A percentile compares a stretch with the other conserved stretches of the same genome.
phyloP scores from a whole-genome alignment of 2,329 filamentous ascomycete species.

The Aspergillus candidus region DNA sequence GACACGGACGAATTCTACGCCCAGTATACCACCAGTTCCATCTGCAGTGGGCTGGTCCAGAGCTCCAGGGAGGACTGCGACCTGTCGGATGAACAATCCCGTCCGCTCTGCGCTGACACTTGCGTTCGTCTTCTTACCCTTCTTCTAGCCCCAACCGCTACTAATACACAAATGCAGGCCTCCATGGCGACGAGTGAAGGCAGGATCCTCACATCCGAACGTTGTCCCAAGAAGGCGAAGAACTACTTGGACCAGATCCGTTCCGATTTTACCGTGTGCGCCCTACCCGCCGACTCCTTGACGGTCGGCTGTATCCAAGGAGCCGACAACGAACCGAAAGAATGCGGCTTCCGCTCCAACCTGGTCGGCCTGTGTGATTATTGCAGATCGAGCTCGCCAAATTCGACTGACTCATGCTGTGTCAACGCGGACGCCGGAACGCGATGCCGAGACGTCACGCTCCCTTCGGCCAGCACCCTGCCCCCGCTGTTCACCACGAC shows the following conservation, averaged over 20 bases:
- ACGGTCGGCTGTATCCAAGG: constrained; percentile 69
- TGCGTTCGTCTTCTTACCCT: constrained; percentile 57
- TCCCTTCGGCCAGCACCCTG: constrained; percentile 59
- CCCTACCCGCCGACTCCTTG: constrained; percentile 73
- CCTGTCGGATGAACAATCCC: constrained; percentile 57
- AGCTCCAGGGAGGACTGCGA: constrained; percentile 69
- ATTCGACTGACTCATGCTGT: constrained; percentile 94
- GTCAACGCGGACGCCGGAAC: constrained; percentile 69
- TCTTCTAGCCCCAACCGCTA: background rate
- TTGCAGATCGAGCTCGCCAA: constrained; percentile 74
- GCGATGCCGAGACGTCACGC: constrained; percentile 66
- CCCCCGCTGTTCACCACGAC: too few relatives aligned
- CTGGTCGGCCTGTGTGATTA: constrained; percentile 75
- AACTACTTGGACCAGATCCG: constrained; percentile 72
- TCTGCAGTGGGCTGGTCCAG: constrained; percentile 93
- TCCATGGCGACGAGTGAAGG: constrained; percentile 85
- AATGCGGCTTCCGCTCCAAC: constrained; percentile 78
- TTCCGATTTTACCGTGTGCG: constrained; percentile 87
- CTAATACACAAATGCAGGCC: constrained; percentile 47
- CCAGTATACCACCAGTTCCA: constrained; percentile 81
- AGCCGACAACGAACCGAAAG: constrained; percentile 70
- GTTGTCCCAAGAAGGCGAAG: constrained; percentile 63
- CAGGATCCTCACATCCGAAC: constrained; percentile 64
- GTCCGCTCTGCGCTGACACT: constrained; percentile 79
- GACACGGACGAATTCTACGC: constrained; percentile 82